Conservation (phyloP, 805 yeast genomes). For the Zygoascus flipseniorum region DNA sequence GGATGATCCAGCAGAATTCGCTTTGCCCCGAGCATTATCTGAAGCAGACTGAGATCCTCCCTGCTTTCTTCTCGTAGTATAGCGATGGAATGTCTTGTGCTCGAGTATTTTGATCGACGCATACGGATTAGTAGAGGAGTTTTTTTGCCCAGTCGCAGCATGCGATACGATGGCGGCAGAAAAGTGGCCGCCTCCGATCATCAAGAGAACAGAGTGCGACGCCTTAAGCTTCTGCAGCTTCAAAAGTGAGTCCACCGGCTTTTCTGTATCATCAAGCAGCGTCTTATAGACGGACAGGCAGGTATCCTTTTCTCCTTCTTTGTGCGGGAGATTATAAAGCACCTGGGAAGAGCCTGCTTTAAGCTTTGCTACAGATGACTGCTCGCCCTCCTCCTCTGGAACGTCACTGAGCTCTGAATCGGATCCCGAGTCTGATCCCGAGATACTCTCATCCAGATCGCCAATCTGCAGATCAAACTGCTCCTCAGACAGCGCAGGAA, state of each 20-base stretch:
- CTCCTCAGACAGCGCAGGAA: conserved; percentile 41
- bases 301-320: conserved; percentile 20
- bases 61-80: conserved; percentile 93
- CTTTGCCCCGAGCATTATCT: conserved; percentile 90
- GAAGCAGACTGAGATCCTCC: conserved; percentile 95
- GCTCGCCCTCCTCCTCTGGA: conserved; percentile 24
- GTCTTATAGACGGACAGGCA: conserved; percentile 65
- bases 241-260: conserved; percentile 45
- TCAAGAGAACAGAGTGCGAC: conserved; percentile 60
- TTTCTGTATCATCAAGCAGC: conserved; percentile 37
- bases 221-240: conserved; percentile 27
- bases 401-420: conserved; percentile 22
- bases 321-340: conserved; percentile 30
- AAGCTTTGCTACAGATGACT: conserved; percentile 18
- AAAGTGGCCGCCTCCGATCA: conserved; percentile 98
- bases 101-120: conserved; percentile 38
- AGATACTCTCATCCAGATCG: conserved; percentile 39
- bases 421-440: conserved; percentile 41
- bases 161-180: conserved; percentile 91
- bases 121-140: conserved; percentile 51
- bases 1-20: conserved; percentile 90
- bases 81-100: conserved; percentile 86
- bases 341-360: conserved; percentile 52
- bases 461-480: conserved; percentile 52
- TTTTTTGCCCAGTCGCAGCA: conserved; percentile 39